These are phyloP conservation scores for Rhododendron griersonianum DNA, from an alignment of 148 eudicot genomes.

Conservation along the genomic window DNA sequence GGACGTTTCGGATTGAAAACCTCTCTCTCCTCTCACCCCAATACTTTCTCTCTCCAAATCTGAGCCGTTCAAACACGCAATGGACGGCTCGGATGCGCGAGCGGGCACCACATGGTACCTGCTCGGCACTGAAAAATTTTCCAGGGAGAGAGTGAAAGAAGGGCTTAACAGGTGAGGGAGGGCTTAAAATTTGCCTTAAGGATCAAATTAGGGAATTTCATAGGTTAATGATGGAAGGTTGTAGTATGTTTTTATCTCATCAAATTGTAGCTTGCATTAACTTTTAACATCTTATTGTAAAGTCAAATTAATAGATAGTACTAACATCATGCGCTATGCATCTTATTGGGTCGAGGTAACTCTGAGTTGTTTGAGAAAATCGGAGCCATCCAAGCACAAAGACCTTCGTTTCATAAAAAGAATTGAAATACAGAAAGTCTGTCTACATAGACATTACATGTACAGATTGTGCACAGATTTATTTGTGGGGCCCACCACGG, in stretches of 20 bases:
- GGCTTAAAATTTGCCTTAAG: slow-evolving; percentile 21
- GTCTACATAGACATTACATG: no score
- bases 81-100: no score
- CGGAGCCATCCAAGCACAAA: background rate
- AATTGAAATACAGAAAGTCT: background rate
- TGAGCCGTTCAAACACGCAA: no score
- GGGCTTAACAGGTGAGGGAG: slow-evolving; percentile 14
- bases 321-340: background rate
- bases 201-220: slow-evolving; percentile 16
- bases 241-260: background rate
- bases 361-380: background rate
- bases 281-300: background rate
- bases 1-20: no score
- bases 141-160: slow-evolving; percentile 12
- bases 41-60: no score
- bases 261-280: background rate
- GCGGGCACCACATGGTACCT: no score
- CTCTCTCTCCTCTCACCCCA: no score
- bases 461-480: no score
- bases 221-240: slow-evolving; percentile 20
- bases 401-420: background rate
- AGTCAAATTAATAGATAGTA: background rate
- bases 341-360: background rate
- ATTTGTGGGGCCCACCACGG: no score
- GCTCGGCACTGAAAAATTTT: no score